Conservation (phyloP, 179 eudicot species). For the Camellia oleifera region DNA sequence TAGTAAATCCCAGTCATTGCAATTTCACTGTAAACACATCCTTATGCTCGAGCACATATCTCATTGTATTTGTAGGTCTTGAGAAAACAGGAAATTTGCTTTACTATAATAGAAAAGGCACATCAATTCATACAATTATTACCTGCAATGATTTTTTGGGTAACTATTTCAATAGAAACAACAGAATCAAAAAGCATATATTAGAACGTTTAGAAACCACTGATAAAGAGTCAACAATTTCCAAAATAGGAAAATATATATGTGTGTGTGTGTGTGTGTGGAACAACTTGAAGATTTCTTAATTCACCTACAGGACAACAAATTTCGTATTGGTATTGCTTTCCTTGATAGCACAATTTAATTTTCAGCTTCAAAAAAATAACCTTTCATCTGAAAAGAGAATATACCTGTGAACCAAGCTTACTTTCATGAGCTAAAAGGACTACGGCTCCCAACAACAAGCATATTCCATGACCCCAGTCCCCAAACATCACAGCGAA, state of each 20-base stretch:
- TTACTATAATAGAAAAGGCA: neutral
- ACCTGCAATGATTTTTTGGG: neutral
- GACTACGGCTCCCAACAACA: conserved; percentile 75
- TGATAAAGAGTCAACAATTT: neutral
- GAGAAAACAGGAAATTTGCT: neutral
- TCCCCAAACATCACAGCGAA: conserved; percentile 99
- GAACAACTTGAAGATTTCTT: neutral
- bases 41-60: too few relatives aligned
- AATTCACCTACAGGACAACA: neutral
- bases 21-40: neutral
- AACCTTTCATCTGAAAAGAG: neutral
- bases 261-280: neutral
- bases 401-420: conserved; percentile 78
- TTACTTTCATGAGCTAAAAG: conserved; percentile 88
- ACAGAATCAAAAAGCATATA: neutral
- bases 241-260: too few relatives aligned
- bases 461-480: conserved; percentile 98
- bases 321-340: neutral
- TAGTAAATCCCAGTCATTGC: too few relatives aligned
- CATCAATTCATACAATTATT: neutral
- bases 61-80: too few relatives aligned
- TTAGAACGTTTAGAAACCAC: neutral
- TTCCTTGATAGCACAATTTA: neutral
- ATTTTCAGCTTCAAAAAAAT: neutral
- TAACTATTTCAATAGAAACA: neutral